phyloP scores from a whole-genome alignment of 768 basidiomycete species.

The Leccinum broughii region DNA sequence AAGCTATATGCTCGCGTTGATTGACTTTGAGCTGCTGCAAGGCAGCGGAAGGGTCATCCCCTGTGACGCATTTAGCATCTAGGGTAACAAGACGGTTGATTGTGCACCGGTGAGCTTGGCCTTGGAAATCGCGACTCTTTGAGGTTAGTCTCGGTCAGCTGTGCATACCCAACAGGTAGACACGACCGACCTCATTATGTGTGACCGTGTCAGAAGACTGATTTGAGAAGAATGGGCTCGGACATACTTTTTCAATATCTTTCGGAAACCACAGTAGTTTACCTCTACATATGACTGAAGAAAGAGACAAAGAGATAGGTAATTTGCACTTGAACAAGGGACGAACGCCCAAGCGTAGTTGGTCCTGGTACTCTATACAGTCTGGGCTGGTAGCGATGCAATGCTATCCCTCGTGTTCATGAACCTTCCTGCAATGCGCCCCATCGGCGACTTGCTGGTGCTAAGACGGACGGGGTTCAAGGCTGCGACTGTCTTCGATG shows the following conservation, averaged over 20 bases:
- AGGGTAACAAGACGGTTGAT: too few species aligned
- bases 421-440: too few species aligned
- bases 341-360: constrained; percentile 32
- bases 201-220: constrained; percentile 85
- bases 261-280: constrained; percentile 91
- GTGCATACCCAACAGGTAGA: background rate
- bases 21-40: too few species aligned
- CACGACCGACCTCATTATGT: constrained; percentile 50
- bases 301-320: constrained; percentile 77
- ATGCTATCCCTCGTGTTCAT: too few species aligned
- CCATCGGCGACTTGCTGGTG: too few species aligned
- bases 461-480: constrained; percentile 27
- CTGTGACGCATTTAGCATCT: too few species aligned
- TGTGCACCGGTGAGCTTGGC: too few species aligned
- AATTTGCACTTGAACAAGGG: constrained; percentile 89
- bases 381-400: too few species aligned
- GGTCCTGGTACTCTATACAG: too few species aligned
- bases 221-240: too few species aligned
- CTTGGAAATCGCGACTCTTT: constrained; percentile 20
- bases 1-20: too few species aligned
- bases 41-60: too few species aligned
- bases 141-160: constrained; percentile 43
- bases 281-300: constrained; percentile 86
- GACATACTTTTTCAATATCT: constrained; percentile 27
- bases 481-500: constrained; percentile 34